Conservation (phyloP, 495 filamentous ascomycete genomes). For the Tuber indicum region DNA sequence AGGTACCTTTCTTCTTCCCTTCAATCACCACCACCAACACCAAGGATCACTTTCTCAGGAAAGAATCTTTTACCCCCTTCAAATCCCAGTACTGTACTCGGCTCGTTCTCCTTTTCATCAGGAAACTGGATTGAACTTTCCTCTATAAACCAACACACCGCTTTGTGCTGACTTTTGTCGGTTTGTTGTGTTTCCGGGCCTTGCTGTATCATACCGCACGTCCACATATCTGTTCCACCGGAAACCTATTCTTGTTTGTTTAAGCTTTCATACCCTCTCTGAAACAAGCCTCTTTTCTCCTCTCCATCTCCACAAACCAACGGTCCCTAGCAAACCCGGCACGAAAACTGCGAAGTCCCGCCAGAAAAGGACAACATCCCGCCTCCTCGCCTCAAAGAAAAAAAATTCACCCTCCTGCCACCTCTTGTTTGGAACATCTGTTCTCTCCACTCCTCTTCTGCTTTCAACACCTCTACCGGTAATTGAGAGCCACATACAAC, state of each 20-base stretch:
- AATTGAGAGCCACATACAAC: slow-evolving; percentile 26
- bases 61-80: background rate
- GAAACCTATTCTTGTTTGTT: background rate
- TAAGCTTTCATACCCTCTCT: background rate
- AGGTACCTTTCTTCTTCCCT: slow-evolving; percentile 33
- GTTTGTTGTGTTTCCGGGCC: slow-evolving; percentile 2
- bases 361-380: slow-evolving; percentile 1
- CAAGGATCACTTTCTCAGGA: background rate
- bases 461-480: slow-evolving; percentile 13
- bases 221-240: slow-evolving; percentile 2
- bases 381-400: background rate
- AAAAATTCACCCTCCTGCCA: background rate
- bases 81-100: background rate
- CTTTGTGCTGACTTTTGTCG: background rate
- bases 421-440: background rate
- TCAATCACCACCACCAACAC: slow-evolving; percentile 6
- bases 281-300: slow-evolving; percentile 1
- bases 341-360: background rate
- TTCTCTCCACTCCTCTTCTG: background rate
- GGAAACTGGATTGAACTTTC: background rate
- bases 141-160: slow-evolving; percentile 3
- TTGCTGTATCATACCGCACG: background rate
- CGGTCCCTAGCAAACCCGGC: slow-evolving; percentile 7
- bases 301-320: slow-evolving; percentile 26
- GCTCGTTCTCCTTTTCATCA: background rate